A percentile compares a stretch with the other conserved stretches of the same genome.
Conservation (phyloP, 1,284 basidiomycete species). For the Ustilago shanxiensis region DNA sequence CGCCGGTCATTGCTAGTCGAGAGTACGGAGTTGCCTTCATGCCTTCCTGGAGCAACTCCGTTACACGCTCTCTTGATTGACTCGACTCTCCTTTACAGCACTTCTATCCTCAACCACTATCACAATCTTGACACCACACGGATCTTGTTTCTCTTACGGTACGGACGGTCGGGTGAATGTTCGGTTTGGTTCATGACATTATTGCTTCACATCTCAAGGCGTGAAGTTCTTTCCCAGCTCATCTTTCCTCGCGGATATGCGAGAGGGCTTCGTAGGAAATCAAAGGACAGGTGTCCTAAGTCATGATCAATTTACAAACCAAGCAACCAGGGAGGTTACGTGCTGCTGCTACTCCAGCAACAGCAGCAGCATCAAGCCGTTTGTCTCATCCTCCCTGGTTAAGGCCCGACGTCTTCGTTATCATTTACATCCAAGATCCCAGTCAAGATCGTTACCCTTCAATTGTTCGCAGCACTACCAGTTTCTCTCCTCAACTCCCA, state of each 20-base stretch:
- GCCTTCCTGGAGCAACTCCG: too few species aligned
- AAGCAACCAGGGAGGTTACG: constrained; percentile 37
- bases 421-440: constrained; percentile 1
- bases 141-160: constrained; percentile 26
- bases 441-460: neutral
- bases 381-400: constrained; percentile 20
- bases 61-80: neutral
- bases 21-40: neutral
- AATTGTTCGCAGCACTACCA: neutral
- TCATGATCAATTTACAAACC: constrained; percentile 30
- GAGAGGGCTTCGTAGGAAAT: constrained; percentile 57
- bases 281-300: constrained; percentile 41
- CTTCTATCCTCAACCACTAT: constrained; percentile 1
- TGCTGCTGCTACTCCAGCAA: constrained; percentile 11
- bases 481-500: neutral
- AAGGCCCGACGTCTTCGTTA: constrained; percentile 5
- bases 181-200: constrained; percentile 32
- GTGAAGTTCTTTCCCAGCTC: constrained; percentile 20
- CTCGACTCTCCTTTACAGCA: constrained; percentile 9
- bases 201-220: constrained; percentile 19
- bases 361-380: constrained; percentile 6
- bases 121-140: constrained; percentile 30
- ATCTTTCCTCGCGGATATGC: constrained; percentile 55
- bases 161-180: constrained; percentile 38
- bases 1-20: neutral